Evolutionary conservation across 2,329 filamentous ascomycete genomes (phyloP), one percentile per base, ranked within the genome.

Genomic region (Colletotrichum sidae): DNA sequence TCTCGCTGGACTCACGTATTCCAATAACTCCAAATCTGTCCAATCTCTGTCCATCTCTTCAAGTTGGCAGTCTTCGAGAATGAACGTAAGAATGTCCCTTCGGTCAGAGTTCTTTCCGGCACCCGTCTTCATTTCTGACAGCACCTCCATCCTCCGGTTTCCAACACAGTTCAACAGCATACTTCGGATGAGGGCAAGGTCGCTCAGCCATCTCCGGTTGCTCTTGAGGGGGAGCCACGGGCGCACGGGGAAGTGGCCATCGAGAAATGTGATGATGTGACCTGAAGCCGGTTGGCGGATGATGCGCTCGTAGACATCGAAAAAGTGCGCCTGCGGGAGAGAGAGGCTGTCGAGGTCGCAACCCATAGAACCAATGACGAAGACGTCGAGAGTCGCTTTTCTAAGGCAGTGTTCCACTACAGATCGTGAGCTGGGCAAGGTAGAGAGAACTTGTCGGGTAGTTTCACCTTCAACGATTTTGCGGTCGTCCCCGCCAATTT

Each of bases 181-280:
- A 37, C 67, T 60, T n/a, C 74, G 71, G 10, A 82, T 71, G 51
- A 75, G 71, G 2, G 65, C 54, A 15, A 74, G 76, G 2, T 77
- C 77, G 2, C 56, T 57, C n/a, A 79, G 65, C 65, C 81, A 82
- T 4, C 62, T 69, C 6, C 69, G 71, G 60, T 83, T 83, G 2
- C 77, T 77, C 47, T 76, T 59, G 0, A 82, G 42, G 0, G 80
- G 80, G 4, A 81, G 67, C 70, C 78, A 75, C 0, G 67, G 63
- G 11, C 77, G 73, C 6, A 78, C 69, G 2, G 74, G 74, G 7
- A 77, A 12, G 39, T 73, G 73, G 13, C 70, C 70, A 51, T 79
- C 76, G 12, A 78, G 63, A 17, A 75, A 72, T 41, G 68, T 70
- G 12, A 79, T 71, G 3, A 79, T 37, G 11, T 73, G 70, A 0